Evolutionary conservation across 768 basidiomycete genomes (phyloP), one percentile per base, ranked within the genome.

Genomic region (Macrocybe gigantea): DNA sequence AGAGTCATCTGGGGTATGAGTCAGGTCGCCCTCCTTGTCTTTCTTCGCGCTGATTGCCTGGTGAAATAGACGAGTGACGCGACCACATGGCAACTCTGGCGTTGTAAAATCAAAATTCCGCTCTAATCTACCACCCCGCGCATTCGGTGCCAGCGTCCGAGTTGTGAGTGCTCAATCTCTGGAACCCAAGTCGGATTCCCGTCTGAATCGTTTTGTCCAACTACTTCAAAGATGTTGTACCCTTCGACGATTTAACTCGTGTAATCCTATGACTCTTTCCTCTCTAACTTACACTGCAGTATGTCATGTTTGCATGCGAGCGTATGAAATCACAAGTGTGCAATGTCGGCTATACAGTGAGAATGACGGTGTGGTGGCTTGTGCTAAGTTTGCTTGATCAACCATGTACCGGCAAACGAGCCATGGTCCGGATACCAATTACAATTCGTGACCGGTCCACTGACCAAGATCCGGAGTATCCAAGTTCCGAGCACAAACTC

Each of bases 101-200:
- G 91, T 93, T 60, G 94, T 97, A 60, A 93, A 94, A 73, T 85
- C 90, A 72, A 96, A 96, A 79, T 97, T 97, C 82, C 77, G 78
- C 54, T 81, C 82, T 61, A 98, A 98, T 80, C 84, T 98, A 57
- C 94, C 95, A 56, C 91, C 95, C 53, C 86, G 86, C 59, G 81
- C 88, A 51, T 96, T 98, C 67, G 95, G 94, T 71, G 93, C 93
- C 48, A 79, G 80, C 61, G 86, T 93, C 66, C 86, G 93, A 66
- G 77, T 95, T 68, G 92, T 95, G 71, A 56, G 88, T 81, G 47
- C 41, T 33, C 11, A 44, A 43, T 12, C 33, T 12, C 15, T 14
- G 5, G 22, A 22, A 22, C 2, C 49, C 9, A 10, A 35, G 38
- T 29, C 35, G 5, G 41, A 13, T 13, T 13, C 12, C 13, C 2